Evolutionary conservation across 1,284 basidiomycete species (phyloP), one percentile per base, ranked within the genome.

Genomic region (Heliocybe sulcata): DNA sequence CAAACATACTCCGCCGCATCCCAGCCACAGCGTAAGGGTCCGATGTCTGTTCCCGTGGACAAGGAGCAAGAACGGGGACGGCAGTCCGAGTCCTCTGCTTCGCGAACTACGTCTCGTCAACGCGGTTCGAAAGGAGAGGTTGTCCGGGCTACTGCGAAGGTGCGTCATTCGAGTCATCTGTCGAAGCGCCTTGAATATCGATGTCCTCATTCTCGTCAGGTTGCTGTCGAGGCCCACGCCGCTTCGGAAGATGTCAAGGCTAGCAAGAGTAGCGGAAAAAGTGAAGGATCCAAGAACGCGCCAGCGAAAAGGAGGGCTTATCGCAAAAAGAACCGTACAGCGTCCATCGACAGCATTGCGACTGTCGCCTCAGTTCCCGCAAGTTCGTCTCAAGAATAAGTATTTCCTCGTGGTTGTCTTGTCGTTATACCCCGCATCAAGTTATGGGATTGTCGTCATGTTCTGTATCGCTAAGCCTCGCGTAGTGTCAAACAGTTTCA

Each of bases 341-440:
- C 38, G 16, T 42, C 38, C 6, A 6, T 42, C 8, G 38, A 42
- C n/a, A 42, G 38, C 38, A 42, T 16, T 20, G 38, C 38, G 19
- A 42, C 38, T 20, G 38, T 42, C 16, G 38, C 38, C 4, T 42
- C 38, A 6, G 38, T 42, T n/a, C 8, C 38, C 16, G 38, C 38
- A 16, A 42, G 38, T 42, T 42, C 38, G 38, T 42, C 38, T 3
- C 8, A 26, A 22, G 23, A 22, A n/a, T 26, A 50, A 45, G 23
- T 50, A n/a, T 26, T 14, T 22, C 29, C 4, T 4, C 14, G 6
- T 50, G 12, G 27, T 51, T 16, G 27, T 51, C 50, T 35, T 47
- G 25, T 54, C 16, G n/a, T 54, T 20, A 35, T 47, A 35, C 12
- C 16, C 53, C 45, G 38, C 19, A 42, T 42, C 38, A n/a, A n/a